Conservation (phyloP, 75 land plant species). For the Pseudotsuga menziesii region DNA sequence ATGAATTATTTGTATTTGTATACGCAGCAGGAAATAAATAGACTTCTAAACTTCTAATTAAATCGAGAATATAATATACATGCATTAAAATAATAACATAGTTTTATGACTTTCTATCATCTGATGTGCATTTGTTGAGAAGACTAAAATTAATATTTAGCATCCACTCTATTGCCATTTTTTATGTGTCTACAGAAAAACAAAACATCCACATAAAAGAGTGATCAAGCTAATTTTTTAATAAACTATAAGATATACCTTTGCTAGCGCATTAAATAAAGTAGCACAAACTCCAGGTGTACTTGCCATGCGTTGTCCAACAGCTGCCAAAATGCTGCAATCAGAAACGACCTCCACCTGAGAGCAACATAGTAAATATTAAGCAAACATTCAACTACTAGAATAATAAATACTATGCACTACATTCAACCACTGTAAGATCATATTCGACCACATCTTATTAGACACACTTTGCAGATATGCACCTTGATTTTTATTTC, state of each 20-base stretch:
- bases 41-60: not conserved
- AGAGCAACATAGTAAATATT: not conserved
- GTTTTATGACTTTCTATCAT: not conserved
- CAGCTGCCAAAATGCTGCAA: conserved; percentile 92
- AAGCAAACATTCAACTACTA: conserved; percentile 5
- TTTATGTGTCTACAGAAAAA: not conserved
- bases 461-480: not conserved
- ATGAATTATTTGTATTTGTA: not conserved
- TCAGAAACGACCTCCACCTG: conserved; percentile 80
- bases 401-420: not conserved
- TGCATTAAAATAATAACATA: not conserved
- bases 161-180: not conserved
- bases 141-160: not conserved
- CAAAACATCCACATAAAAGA: no score
- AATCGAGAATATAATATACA: not conserved
- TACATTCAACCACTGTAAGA: not conserved
- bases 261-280: conserved; percentile 91
- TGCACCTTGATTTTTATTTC: not conserved
- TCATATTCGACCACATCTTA: not conserved
- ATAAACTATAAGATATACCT: conserved; percentile 35
- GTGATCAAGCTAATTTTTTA: no score
- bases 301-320: conserved; percentile 98
- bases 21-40: not conserved
- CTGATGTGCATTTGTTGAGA: not conserved
- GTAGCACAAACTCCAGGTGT: conserved; percentile 99